These are phyloP conservation scores for Microbotryum intermedium DNA, from an alignment of 1,284 basidiomycete genomes.

Conservation along the genomic window DNA sequence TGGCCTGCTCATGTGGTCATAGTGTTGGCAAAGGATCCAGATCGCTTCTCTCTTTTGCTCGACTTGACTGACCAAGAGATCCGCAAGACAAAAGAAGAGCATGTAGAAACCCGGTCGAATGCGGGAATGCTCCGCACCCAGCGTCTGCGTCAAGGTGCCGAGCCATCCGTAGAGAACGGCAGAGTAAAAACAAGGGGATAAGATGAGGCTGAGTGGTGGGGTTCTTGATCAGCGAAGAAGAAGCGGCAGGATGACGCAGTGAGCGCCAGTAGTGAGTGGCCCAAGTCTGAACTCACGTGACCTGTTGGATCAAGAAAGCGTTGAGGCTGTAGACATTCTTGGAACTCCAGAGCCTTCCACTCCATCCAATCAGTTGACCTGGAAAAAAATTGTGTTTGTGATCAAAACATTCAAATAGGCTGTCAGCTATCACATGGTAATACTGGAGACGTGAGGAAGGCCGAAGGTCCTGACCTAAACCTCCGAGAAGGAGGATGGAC, in stretches of 20 bases:
- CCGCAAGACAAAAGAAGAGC: constrained; percentile 15
- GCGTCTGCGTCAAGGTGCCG: constrained; percentile 14
- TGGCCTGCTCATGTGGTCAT: no score
- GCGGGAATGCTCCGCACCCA: constrained; percentile 11
- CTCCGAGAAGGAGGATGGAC: constrained; percentile 15
- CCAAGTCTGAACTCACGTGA: not conserved
- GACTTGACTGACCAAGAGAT: constrained; percentile 5
- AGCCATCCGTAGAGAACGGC: constrained; percentile 12
- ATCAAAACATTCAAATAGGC: not conserved
- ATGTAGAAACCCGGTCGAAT: constrained; percentile 7
- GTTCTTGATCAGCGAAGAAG: not conserved
- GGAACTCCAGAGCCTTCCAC: constrained; percentile 9
- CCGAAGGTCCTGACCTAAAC: not conserved
- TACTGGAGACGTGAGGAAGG: not conserved
- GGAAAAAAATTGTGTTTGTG: no score
- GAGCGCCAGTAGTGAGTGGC: not conserved
- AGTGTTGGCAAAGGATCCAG: no score
- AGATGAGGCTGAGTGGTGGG: constrained; percentile 2
- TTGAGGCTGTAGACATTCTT: constrained; percentile 9
- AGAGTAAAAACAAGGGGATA: constrained; percentile 27
- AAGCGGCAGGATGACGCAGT: not conserved
- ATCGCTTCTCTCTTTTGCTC: no score
- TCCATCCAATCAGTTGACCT: constrained; percentile 16
- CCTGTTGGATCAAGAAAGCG: constrained; percentile 4
- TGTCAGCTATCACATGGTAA: no score